Conservation (phyloP, 2,329 filamentous ascomycete genomes). For the Cladosporium colombiae region DNA sequence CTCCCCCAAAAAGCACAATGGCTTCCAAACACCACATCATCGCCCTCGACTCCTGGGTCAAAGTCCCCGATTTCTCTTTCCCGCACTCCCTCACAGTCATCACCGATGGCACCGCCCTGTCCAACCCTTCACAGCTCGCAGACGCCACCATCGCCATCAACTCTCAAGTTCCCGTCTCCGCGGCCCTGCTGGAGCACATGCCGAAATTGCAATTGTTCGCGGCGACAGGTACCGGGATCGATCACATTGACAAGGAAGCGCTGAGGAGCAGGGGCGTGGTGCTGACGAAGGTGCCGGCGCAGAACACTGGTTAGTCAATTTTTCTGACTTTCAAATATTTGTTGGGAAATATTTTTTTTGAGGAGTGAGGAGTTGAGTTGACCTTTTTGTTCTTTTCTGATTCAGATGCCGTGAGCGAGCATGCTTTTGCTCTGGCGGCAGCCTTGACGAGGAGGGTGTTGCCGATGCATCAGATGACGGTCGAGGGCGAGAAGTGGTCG, state of each 20-base stretch:
- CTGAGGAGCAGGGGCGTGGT: slow-evolving; percentile 46
- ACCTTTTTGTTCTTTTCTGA: neutral
- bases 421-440: slow-evolving; percentile 54
- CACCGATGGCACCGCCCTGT: slow-evolving; percentile 38
- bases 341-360: neutral
- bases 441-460: slow-evolving; percentile 47
- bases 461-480: slow-evolving; percentile 39
- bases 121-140: slow-evolving; percentile 43
- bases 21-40: slow-evolving; percentile 48
- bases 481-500: slow-evolving; percentile 44
- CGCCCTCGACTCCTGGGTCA: slow-evolving; percentile 49
- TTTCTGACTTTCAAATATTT: neutral
- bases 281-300: slow-evolving; percentile 50
- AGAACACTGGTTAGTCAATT: slow-evolving; percentile 40
- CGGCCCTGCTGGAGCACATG: slow-evolving; percentile 42
- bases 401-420: slow-evolving; percentile 49
- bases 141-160: slow-evolving; percentile 51
- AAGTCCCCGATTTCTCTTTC: slow-evolving; percentile 45
- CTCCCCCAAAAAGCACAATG: neutral
- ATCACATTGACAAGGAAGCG: slow-evolving; percentile 49
- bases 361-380: slow-evolving; percentile 19
- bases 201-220: slow-evolving; percentile 49
- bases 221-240: slow-evolving; percentile 50
- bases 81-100: slow-evolving; percentile 44
- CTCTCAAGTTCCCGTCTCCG: slow-evolving; percentile 45